Conservation (phyloP, 495 filamentous ascomycete species). For the Hypoxylon lienhwacheense region DNA sequence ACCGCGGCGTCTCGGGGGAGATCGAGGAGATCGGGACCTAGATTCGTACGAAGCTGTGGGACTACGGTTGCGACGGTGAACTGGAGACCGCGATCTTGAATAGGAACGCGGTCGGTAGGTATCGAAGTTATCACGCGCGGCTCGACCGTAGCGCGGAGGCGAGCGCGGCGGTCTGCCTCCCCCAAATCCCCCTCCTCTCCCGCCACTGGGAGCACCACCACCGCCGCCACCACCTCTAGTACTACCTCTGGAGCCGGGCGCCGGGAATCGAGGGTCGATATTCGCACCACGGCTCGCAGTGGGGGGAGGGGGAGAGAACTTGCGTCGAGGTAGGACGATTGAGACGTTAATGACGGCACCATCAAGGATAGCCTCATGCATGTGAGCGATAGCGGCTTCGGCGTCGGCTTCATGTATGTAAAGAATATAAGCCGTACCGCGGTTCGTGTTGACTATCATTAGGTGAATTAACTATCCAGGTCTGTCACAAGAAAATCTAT, state of each 20-base stretch:
- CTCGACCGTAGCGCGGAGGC: slow-evolving; percentile 45
- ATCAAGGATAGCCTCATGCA: slow-evolving; percentile 97
- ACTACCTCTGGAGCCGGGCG: slow-evolving; percentile 42
- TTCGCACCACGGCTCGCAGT: slow-evolving; percentile 53
- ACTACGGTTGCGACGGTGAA: slow-evolving; percentile 49
- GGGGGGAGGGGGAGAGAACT: slow-evolving; percentile 56
- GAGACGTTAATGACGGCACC: slow-evolving; percentile 86
- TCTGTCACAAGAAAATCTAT: neutral
- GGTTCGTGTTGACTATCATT: slow-evolving; percentile 76
- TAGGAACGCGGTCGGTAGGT: slow-evolving; percentile 57
- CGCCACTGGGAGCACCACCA: slow-evolving; percentile 36
- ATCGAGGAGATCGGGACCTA: slow-evolving; percentile 43
- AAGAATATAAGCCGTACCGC: slow-evolving; percentile 91
- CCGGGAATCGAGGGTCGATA: slow-evolving; percentile 49
- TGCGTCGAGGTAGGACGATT: slow-evolving; percentile 84
- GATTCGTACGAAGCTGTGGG: slow-evolving; percentile 36
- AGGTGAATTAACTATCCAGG: neutral
- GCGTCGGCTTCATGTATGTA: slow-evolving; percentile 77
- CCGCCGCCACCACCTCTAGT: slow-evolving; percentile 38
- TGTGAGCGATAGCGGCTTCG: slow-evolving; percentile 87
- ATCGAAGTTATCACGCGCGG: slow-evolving; percentile 51
- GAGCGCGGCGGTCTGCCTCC: slow-evolving; percentile 40
- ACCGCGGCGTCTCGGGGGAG: slow-evolving; percentile 40
- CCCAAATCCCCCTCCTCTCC: slow-evolving; percentile 29
- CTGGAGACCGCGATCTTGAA: slow-evolving; percentile 59